phyloP scores from a whole-genome alignment of 192 early-diverging fungal genomes.

The Linnemannia zychae region DNA sequence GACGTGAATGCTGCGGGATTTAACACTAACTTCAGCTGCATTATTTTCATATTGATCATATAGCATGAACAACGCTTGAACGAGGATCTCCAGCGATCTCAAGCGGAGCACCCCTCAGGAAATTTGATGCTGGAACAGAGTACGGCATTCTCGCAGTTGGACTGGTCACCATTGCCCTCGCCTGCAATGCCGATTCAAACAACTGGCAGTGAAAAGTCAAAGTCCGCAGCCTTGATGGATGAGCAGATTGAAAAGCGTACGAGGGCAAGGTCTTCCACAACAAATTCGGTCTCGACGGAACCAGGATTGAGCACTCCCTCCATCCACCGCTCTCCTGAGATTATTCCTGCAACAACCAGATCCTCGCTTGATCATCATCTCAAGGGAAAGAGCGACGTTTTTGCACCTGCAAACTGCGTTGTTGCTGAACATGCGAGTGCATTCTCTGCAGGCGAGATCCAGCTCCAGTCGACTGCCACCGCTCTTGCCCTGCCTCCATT shows the following conservation, averaged over 20 bases:
- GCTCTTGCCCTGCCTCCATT: conserved; percentile 18
- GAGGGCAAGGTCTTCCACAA: background rate
- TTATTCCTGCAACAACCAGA: background rate
- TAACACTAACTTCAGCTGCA: background rate
- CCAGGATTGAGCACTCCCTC: background rate
- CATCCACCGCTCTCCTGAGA: background rate
- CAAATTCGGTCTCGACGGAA: conserved; percentile 6
- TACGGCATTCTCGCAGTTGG: conserved; percentile 19
- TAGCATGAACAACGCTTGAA: conserved; percentile 51
- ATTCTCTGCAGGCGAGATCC: conserved; percentile 48
- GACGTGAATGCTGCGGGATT: background rate
- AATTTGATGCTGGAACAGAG: conserved; percentile 20
- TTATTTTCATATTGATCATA: background rate
- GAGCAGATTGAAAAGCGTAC: conserved; percentile 6
- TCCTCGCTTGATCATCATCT: conserved; percentile 32
- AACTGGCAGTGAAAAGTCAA: conserved; percentile 9
- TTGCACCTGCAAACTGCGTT: conserved; percentile 27
- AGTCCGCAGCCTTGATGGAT: background rate
- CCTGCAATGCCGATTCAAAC: conserved; percentile 32
- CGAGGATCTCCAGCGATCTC: conserved; percentile 24
- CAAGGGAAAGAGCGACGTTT: conserved; percentile 12
- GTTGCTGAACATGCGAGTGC: conserved; percentile 33
- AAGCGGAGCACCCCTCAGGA: conserved; percentile 36
- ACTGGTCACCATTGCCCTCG: conserved; percentile 53
- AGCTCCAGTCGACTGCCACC: conserved; percentile 22